phyloP scores from a whole-genome alignment of 139 green algal genomes.

The Limnomonas spitsbergensis region DNA sequence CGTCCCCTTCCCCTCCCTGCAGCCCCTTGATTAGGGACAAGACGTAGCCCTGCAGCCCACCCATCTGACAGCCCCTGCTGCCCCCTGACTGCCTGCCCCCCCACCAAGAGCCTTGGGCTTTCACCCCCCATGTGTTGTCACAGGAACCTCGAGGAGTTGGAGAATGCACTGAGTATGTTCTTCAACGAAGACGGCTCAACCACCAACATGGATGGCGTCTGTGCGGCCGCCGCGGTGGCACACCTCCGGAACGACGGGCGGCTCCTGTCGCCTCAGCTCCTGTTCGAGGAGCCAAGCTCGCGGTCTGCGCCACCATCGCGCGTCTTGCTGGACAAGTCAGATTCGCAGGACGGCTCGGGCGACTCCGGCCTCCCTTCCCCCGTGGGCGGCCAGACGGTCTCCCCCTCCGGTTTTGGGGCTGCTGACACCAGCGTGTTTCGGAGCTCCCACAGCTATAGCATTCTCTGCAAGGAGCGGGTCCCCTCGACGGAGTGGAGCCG shows the following conservation, averaged over 20 bases:
- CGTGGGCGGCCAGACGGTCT: not conserved
- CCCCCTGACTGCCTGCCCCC: too few species aligned
- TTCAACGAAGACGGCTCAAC: not conserved
- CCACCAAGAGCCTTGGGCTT: too few species aligned
- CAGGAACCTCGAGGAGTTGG: not conserved
- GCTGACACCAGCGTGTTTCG: not conserved
- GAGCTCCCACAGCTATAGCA: not conserved
- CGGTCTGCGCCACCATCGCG: not conserved
- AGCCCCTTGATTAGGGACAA: too few species aligned
- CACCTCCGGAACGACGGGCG: not conserved
- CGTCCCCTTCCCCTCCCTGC: too few species aligned
- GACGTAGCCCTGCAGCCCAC: too few species aligned
- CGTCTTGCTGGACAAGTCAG: too few species aligned
- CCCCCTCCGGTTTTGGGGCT: not conserved
- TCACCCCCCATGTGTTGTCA: too few species aligned
- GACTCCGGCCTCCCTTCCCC: not conserved
- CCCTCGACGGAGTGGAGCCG: not conserved
- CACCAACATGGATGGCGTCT: not conserved
- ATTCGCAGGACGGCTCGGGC: not conserved
- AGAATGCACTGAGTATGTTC: not conserved
- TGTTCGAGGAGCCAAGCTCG: too few species aligned
- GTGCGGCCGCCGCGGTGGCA: too few species aligned
- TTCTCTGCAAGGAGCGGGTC: not conserved
- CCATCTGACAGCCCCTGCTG: not conserved
- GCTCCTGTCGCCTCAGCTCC: not conserved